These are phyloP conservation scores for Pythium vanterpoolii DNA, from an alignment of 352 stramenopile genomes.

Conservation along the genomic window DNA sequence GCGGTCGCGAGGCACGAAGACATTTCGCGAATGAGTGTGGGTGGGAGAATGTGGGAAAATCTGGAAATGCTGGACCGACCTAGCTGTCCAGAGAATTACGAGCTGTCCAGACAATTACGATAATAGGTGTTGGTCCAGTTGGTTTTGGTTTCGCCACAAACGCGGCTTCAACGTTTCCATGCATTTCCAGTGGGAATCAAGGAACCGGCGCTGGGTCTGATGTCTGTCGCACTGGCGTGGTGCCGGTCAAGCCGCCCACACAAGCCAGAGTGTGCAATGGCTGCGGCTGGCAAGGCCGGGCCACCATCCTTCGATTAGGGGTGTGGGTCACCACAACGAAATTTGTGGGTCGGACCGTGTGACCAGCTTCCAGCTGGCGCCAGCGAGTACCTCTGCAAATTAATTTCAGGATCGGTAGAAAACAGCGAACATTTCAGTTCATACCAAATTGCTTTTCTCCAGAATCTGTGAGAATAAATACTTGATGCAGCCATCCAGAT, in stretches of 20 bases:
- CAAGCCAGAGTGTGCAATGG: slow-evolving; percentile 8
- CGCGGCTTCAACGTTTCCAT: slow-evolving; percentile 11
- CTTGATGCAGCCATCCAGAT: slow-evolving; percentile 15
- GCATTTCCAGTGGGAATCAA: slow-evolving; percentile 7
- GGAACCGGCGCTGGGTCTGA: slow-evolving; percentile 1
- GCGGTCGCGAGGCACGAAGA: slow-evolving; percentile 48
- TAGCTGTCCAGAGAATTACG: no score
- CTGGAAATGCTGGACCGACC: neutral
- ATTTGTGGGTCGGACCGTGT: neutral
- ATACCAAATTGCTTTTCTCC: neutral
- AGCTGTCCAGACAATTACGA: neutral
- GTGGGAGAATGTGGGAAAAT: neutral
- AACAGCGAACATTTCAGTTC: neutral
- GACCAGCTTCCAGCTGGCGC: neutral
- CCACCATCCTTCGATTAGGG: slow-evolving; percentile 11
- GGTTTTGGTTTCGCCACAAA: slow-evolving; percentile 7
- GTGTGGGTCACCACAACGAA: slow-evolving; percentile 20
- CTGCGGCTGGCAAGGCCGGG: neutral
- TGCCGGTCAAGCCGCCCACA: neutral
- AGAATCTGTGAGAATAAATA: slow-evolving; percentile 6
- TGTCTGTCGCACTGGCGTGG: neutral
- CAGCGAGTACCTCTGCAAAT: slow-evolving; percentile 1
- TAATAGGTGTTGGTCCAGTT: neutral
- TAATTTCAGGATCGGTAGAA: slow-evolving; percentile 1
- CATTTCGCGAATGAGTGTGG: slow-evolving; percentile 17